Base-by-base conservation (phyloP, 1,139 yeast genomes). In the Blastobotrys raffinosifermentans region DNA sequence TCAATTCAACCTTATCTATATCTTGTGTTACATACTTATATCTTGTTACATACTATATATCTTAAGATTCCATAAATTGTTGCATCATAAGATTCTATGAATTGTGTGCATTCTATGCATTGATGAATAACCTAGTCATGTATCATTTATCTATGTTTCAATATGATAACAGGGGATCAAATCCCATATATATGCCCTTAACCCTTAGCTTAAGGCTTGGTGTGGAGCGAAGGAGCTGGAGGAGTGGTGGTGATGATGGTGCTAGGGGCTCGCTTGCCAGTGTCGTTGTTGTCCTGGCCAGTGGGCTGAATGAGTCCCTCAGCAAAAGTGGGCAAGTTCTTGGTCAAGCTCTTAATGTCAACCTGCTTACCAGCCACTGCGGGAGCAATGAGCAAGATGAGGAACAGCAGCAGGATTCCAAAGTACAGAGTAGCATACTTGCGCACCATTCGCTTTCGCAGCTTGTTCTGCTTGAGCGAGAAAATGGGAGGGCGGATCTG, bases 401-500 rank as follows among this genome's bases (percentile, higher is more conserved):
- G 76, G 57, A 87, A 86, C 49, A 85, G 57, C 31, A 77, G 58
- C 57, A 93, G 68, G 47, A 93, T 68, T 38, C 69, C 57, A 54
- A 86, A 79, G 74, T 80, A 93, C 60, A 93, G 72, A 17, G 85
- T 67, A 50, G 94, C 81, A 71, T 91, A 93, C 69, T 87, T 87
- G 68, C 86, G 81, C 33, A 93, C 96, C 96, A 93, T 91, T 70
- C 98, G 81, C 83, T 85, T 89, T 72, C 99, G 84, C 64, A 93
- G 80, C 69, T 89, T 82, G 50, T 94, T 93, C 70, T 93, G 98
- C 69, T 93, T 91, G 70, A 91, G 73, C 13, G 97, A 87, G 69
- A 86, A 93, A 61, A 93, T 91, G 54, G 98, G 99, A 49, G 97
- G 98, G 67, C 99, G 85, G 59, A 91, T 91, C 71, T 91, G 96